These are phyloP conservation scores for Cercospora citrullina DNA, from an alignment of 2,329 filamentous ascomycete genomes.

Conservation along the genomic window DNA sequence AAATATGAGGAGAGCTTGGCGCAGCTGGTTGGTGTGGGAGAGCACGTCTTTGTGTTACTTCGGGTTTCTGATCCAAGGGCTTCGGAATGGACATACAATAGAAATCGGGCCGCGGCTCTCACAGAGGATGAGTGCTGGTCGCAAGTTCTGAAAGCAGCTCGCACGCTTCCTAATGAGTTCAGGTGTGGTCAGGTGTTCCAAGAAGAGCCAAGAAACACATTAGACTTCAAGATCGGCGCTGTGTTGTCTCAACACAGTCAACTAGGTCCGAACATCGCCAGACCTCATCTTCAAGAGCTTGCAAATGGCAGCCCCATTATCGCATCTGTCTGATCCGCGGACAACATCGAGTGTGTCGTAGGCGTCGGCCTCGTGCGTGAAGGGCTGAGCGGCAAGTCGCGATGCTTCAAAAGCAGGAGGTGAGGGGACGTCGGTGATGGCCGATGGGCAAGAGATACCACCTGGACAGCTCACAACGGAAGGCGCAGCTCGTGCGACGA, in stretches of 20 bases:
- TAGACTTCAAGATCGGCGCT: conserved; percentile 4
- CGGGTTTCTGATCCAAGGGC: not conserved
- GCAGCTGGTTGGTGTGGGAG: not conserved
- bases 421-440: conserved; percentile 3
- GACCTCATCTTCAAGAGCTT: not conserved
- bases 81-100: not conserved
- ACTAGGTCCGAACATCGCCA: not conserved
- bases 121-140: not conserved
- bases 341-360: not conserved
- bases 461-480: not conserved
- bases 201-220: conserved; percentile 5
- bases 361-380: not conserved
- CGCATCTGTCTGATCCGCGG: not conserved
- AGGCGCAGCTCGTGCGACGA: not conserved
- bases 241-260: not conserved
- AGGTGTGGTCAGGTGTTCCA: not conserved
- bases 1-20: not conserved
- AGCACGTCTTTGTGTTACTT: not conserved
- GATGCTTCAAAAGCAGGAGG: not conserved
- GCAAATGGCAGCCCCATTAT: not conserved
- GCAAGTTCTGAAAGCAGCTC: not conserved
- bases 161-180: not conserved
- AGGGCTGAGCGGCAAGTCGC: not conserved
- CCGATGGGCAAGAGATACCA: not conserved
- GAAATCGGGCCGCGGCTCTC: not conserved